Conservation (phyloP, 306 rosid species). For the Crotalaria pallida region DNA sequence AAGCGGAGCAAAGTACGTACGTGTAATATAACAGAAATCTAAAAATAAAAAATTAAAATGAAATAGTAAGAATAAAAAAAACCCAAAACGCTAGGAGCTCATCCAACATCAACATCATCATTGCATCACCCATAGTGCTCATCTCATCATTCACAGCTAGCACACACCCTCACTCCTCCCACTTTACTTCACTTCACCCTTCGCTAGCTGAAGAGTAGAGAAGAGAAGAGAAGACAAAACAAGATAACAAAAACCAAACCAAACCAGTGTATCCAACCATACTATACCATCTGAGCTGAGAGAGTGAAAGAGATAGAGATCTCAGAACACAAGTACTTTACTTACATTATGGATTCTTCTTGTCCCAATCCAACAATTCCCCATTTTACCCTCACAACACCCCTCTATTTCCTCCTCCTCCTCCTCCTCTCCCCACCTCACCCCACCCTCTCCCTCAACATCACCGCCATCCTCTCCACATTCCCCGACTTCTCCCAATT, state of each 20-base stretch:
- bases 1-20: too few species aligned
- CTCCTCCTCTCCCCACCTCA: conserved; percentile 26
- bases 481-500: conserved; percentile 74
- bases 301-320: too few species aligned
- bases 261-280: too few species aligned
- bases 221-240: neutral
- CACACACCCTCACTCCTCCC: neutral
- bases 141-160: neutral
- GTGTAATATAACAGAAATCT: neutral
- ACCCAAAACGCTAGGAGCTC: too few species aligned
- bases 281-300: too few species aligned
- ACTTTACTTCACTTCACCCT: neutral
- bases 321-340: neutral
- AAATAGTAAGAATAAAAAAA: too few species aligned
- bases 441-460: conserved; percentile 40
- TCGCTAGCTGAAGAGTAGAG: neutral
- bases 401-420: conserved; percentile 27
- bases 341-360: conserved; percentile 1
- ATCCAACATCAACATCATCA: neutral
- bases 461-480: conserved; percentile 71
- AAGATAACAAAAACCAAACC: too few species aligned
- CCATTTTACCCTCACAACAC: conserved; percentile 47
- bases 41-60: neutral
- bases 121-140: neutral
- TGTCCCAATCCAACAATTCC: conserved; percentile 7